Evolutionary conservation across 805 yeast genomes (phyloP), one percentile per base, ranked within the genome.

Genomic region (Metschnikowia drakensbergensis): DNA sequence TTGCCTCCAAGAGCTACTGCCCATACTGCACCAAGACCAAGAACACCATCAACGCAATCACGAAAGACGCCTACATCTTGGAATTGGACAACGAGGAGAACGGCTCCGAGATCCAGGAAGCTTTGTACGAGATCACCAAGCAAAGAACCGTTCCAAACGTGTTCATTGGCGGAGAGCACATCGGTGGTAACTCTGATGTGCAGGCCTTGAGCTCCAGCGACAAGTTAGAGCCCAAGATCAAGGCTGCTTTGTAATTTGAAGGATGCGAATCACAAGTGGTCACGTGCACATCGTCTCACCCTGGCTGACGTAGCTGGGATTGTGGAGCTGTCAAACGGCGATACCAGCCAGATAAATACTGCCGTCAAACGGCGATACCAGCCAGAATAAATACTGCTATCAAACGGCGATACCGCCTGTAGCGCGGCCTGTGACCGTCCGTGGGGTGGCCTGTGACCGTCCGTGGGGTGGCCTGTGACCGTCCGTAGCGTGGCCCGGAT

Each of bases 131-230:
- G 64, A 68, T 89, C 51, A 87, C 96, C 35, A 94, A 96, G 51
- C 98, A 92, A 76, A 79, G 83, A 58, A 89, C 97, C 35, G 98
- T 92, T 53, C 99, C 99, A 54, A 90, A 86, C 66, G 79, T 92
- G 58, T 92, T 86, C 73, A 89, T 92, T 66, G 83, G 77, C 42
- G 97, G 96, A 52, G 79, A 91, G 71, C 97, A 90, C 75, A 82
- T 92, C 62, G 99, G 99, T 52, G 99, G 99, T 53, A 88, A 90
- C 79, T 84, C 91, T 35, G 96, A 88, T 58, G 74, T 92, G 55
- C 96, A 90, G 71, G 75, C 78, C 46, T 77, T 91, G 65, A 75
- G 80, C 57, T 75, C 82, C 25, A 59, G 67, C 40, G 94, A 86
- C 58, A 65, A 82, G 67, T 79, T 88, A 62, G 80, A 76, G 50